Base-by-base conservation (phyloP, 495 filamentous ascomycete genomes). In the Lasiosphaeris hirsuta region DNA sequence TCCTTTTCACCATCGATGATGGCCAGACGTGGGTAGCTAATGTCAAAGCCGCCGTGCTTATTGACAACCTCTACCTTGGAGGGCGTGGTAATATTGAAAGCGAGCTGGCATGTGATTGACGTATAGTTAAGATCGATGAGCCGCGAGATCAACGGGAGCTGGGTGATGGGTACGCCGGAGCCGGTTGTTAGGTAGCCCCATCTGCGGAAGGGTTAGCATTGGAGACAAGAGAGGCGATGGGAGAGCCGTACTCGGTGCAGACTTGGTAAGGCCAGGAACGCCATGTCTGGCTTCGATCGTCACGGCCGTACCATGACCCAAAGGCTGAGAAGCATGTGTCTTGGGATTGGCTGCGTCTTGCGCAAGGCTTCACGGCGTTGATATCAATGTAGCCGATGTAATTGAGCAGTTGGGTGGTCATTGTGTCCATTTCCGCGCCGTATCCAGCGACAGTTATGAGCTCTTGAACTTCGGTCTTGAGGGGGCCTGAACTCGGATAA, bases 161-260 rank as follows among this genome's bases (percentile, higher is more conserved):
- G 78, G 58, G 72, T 62, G 0, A 61, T 40, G 0, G 87, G 87
- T 1, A 83, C 81, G 23, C 81, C 78, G 39, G 80, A 82, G 56
- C 88, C 88, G 6, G 85, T 87, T 61, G 81, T 78, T 19, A 88
- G 78, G 69, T 79, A 90, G 35, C 88, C 88, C 86, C 86, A 92
- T 83, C 76, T 66, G 69, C 64, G 60, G 66, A 64, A 63, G 34
- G 17, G 17, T 63, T 11, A 57, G 51, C 34, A 14, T 42, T 0
- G 4, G 13, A 10, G 41, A 44, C 13, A 2, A 36, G n/a, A 0
- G 30, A 37, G 39, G 56, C 14, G 15, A 11, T 1, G 42, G 15
- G 37, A 23, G 7, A 11, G 59, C 73, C 62, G 23, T 63, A 76
- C 72, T 78, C 75, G 34, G 73, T 74, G 68, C 76, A 79, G 53